phyloP scores from a whole-genome alignment of 2,329 filamentous ascomycete genomes.

The Colletotrichum graminicola region DNA sequence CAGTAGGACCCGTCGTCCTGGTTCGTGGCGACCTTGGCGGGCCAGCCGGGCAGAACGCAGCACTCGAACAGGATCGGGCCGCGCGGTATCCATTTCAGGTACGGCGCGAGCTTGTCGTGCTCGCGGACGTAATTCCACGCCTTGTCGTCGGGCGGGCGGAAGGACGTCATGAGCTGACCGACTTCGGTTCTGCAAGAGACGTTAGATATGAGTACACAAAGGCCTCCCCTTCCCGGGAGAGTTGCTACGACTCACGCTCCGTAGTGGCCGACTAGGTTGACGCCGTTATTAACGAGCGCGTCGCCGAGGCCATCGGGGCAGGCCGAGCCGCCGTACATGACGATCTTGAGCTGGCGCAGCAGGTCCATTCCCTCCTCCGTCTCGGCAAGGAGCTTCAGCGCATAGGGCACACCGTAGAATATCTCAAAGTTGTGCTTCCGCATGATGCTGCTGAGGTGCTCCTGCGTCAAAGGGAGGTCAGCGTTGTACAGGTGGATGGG shows the following conservation, averaged over 20 bases:
- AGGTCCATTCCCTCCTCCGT: conserved; percentile 64
- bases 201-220: conserved; percentile 8
- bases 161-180: conserved; percentile 72
- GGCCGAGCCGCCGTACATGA: conserved; percentile 68
- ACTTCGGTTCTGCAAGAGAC: conserved; percentile 62
- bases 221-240: not conserved
- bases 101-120: conserved; percentile 55
- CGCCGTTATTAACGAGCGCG: conserved; percentile 62
- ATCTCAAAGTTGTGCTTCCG: conserved; percentile 60
- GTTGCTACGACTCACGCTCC: conserved; percentile 60
- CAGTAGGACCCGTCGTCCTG: conserved; percentile 70
- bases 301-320: conserved; percentile 72
- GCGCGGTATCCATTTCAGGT: conserved; percentile 49
- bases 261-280: conserved; percentile 68
- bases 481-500: conserved; percentile 67
- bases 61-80: conserved; percentile 54
- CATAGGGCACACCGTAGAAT: conserved; percentile 73
- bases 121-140: conserved; percentile 73
- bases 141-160: conserved; percentile 63
- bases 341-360: conserved; percentile 61
- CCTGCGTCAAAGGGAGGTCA: conserved; percentile 64
- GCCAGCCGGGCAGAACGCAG: conserved; percentile 53
- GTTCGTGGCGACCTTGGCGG: conserved; percentile 66
- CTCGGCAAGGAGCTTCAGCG: conserved; percentile 73
- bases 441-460: conserved; percentile 61